Conservation (phyloP, 169 alveolate genomes). For the Eimeria falciformis region DNA sequence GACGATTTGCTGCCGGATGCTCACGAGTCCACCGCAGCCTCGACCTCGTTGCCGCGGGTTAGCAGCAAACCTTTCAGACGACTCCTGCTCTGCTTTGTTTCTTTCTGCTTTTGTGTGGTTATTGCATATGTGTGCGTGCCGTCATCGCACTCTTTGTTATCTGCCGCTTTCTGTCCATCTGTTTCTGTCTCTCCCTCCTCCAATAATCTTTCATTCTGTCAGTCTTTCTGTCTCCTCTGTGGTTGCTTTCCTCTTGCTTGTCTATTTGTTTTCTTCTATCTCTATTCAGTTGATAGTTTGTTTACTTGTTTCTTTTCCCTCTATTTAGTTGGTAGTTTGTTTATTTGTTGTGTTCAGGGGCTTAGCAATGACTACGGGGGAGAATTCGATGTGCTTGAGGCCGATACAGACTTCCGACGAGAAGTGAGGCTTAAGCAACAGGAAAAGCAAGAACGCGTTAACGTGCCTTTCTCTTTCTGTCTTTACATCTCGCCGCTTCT, state of each 20-base stretch:
- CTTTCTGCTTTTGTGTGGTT: background rate
- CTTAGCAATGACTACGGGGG: conserved; percentile 46
- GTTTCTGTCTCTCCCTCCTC: conserved; percentile 5
- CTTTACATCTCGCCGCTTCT: background rate
- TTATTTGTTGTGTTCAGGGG: conserved; percentile 31
- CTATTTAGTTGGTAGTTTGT: background rate
- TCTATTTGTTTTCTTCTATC: background rate
- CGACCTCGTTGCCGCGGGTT: conserved; percentile 8
- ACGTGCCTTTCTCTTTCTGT: background rate
- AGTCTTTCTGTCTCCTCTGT: background rate
- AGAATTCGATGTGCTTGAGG: conserved; percentile 63
- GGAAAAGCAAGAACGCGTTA: background rate
- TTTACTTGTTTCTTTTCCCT: background rate
- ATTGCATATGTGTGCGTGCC: background rate
- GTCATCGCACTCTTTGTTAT: background rate
- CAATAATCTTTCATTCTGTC: background rate
- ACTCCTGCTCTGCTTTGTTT: background rate
- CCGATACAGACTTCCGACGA: conserved; percentile 60
- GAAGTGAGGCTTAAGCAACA: conserved; percentile 36
- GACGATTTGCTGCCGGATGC: conserved; percentile 51
- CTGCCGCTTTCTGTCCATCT: background rate
- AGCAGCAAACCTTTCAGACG: background rate
- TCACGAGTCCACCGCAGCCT: conserved; percentile 39
- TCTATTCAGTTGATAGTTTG: background rate
- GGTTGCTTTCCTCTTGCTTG: background rate